Conservation (phyloP, 139 green algal species). For the Haematococcus lacustris region DNA sequence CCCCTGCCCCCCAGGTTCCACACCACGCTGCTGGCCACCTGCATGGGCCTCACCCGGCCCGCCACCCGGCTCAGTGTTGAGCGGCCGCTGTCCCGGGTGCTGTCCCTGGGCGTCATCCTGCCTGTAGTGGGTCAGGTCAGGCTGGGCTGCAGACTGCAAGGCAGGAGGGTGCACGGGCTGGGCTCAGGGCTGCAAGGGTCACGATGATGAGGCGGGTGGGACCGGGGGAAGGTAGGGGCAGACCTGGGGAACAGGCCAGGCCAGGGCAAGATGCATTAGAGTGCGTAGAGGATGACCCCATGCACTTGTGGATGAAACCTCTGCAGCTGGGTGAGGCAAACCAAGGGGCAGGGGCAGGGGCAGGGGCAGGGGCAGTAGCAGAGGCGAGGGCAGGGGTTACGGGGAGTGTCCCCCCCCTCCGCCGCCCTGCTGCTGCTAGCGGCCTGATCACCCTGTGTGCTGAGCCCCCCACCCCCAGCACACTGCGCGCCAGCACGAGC, state of each 20-base stretch:
- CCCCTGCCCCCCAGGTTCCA: constrained; percentile 5
- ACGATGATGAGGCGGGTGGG: not conserved
- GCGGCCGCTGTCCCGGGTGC: constrained; percentile 3
- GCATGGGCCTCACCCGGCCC: constrained; percentile 10
- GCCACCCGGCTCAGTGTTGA: not conserved
- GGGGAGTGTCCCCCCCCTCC: too few species aligned
- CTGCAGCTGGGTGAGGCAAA: too few species aligned
- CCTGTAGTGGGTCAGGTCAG: constrained; percentile 4
- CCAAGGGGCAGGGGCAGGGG: too few species aligned
- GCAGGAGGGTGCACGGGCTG: not conserved
- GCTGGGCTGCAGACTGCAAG: not conserved
- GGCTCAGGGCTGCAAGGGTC: not conserved
- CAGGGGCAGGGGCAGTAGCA: too few species aligned
- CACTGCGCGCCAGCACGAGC: too few species aligned
- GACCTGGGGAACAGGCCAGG: not conserved
- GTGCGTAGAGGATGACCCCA: not conserved
- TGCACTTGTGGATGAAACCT: not conserved
- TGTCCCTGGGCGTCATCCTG: constrained; percentile 9
- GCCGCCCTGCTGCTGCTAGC: too few species aligned
- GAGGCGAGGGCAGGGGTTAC: too few species aligned
- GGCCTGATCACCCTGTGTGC: too few species aligned
- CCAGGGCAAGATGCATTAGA: not conserved
- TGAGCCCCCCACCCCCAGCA: too few species aligned
- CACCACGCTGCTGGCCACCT: constrained; percentile 9
- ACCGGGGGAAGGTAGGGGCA: not conserved